Base-by-base conservation (phyloP, 495 filamentous ascomycete species). In the Cetradonia linearis region DNA sequence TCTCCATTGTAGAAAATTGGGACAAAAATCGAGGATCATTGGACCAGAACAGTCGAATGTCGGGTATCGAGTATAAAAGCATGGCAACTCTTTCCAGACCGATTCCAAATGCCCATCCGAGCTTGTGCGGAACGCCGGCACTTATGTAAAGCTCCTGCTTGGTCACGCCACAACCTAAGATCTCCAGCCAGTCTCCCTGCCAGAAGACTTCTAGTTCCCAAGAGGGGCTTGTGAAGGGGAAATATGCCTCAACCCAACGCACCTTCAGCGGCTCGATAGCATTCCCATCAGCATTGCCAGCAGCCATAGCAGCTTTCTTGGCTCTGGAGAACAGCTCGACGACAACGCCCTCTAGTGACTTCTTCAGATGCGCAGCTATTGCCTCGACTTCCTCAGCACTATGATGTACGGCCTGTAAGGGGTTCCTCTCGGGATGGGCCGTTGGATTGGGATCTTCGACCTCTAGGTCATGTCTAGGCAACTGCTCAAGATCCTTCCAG, bases 41-140 rank as follows among this genome's bases (percentile, higher is more conserved):
- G 11, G 87, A 93, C 94, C 93, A 98, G 75, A 98, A 97, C 10
- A 97, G 83, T n/a, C 93, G 83, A 63, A 98, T 98, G 66, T 98
- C 93, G 0, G 92, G 89, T 53, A 98, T 94, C 49, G 86, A 84
- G 73, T 95, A 98, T 6, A 98, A 79, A 31, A 98, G 78, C 94
- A 98, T 98, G 48, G 93, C 91, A 56, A 98, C 87, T 56, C 93
- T 81, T 68, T 98, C 93, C 27, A 97, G 78, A 11, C 93, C 93
- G 16, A 96, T 76, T 28, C 93, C 94, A 68, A 96, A 98, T 9
- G 93, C 94, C 94, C 93, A 98, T 13, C 94, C 92, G 18, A 95
- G 66, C 63, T 89, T 82, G 34, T 80, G 70, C 7, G 88, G 84
- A 20, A 87, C 83, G 50, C 83, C 86, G 2, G 92, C 91, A 60